These are phyloP conservation scores for Plasmodium falciparum DNA, from an alignment of 169 alveolate genomes.

Conservation along the genomic window DNA sequence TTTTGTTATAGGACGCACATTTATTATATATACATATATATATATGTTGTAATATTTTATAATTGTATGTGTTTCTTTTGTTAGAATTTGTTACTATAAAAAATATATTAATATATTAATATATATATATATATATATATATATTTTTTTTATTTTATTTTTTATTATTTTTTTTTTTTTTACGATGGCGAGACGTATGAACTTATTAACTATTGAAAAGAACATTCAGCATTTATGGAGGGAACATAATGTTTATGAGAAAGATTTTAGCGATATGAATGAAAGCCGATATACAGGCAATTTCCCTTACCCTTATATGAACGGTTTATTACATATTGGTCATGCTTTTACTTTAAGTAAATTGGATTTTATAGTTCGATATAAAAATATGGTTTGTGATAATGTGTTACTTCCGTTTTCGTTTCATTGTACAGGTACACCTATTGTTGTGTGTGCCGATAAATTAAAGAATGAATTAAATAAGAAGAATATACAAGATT, in stretches of 20 bases:
- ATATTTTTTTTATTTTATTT: neutral
- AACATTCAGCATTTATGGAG: conserved; percentile 92
- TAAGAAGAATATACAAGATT: neutral
- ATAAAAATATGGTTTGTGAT: conserved; percentile 95
- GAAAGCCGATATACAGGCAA: conserved; percentile 95
- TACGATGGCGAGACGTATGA: conserved; percentile 90
- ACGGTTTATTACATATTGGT: conserved; percentile 99
- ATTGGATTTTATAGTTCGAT: conserved; percentile 98
- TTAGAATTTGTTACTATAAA: neutral
- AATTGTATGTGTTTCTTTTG: neutral
- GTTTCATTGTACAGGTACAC: conserved; percentile 99
- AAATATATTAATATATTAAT: neutral
- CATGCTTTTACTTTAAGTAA: conserved; percentile 98
- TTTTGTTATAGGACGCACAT: too few species aligned
- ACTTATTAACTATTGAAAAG: conserved; percentile 90
- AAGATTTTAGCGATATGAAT: conserved; percentile 87
- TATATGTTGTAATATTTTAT: too few species aligned
- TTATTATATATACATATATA: too few species aligned
- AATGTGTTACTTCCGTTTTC: conserved; percentile 98
- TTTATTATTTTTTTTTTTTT: neutral
- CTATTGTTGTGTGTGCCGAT: conserved; percentile 98
- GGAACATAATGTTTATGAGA: conserved; percentile 89
- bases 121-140: conserved; percentile 21
- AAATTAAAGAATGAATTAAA: conserved; percentile 91
- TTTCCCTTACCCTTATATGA: conserved; percentile 99